These are phyloP conservation scores for Lithospermum erythrorhizon DNA, from an alignment of 257 asterid genomes.

Conservation along the genomic window DNA sequence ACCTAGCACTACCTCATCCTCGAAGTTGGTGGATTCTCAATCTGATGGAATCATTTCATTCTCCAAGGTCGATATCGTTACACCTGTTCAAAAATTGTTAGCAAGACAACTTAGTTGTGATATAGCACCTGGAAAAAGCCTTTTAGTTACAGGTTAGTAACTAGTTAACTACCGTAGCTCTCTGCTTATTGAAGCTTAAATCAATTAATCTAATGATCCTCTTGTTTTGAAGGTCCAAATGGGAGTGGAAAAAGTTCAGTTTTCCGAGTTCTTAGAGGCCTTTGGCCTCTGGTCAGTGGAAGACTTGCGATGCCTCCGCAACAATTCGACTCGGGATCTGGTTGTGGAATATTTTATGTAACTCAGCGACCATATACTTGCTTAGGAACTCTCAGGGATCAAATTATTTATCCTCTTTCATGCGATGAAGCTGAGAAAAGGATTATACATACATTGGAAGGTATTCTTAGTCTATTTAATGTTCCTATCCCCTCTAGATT, in stretches of 20 bases:
- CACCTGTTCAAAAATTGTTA: constrained; percentile 79
- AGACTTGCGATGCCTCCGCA: constrained; percentile 56
- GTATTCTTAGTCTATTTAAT: constrained; percentile 18
- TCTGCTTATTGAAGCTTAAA: background rate
- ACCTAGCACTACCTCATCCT: constrained; percentile 21
- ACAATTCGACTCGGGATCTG: constrained; percentile 32
- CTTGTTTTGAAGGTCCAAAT: constrained; percentile 69
- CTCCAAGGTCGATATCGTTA: constrained; percentile 73
- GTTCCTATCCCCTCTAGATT: background rate
- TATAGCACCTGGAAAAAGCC: constrained; percentile 75
- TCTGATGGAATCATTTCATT: constrained; percentile 65
- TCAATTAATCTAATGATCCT: background rate
- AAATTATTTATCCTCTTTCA: constrained; percentile 90
- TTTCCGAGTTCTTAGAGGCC: constrained; percentile 93
- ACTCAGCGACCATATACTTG: constrained; percentile 97
- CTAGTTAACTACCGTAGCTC: constrained; percentile 23
- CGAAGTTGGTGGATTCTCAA: constrained; percentile 24
- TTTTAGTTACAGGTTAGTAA: constrained; percentile 90
- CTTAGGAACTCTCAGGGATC: constrained; percentile 98
- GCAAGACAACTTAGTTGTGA: constrained; percentile 75
- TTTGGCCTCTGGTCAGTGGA: constrained; percentile 93
- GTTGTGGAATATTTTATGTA: constrained; percentile 67
- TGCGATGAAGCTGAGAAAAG: constrained; percentile 67
- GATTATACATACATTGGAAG: constrained; percentile 32
- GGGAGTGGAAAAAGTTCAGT: constrained; percentile 99